Conservation (phyloP, 2,329 filamentous ascomycete genomes). For the Keithomyces neogunnii region DNA sequence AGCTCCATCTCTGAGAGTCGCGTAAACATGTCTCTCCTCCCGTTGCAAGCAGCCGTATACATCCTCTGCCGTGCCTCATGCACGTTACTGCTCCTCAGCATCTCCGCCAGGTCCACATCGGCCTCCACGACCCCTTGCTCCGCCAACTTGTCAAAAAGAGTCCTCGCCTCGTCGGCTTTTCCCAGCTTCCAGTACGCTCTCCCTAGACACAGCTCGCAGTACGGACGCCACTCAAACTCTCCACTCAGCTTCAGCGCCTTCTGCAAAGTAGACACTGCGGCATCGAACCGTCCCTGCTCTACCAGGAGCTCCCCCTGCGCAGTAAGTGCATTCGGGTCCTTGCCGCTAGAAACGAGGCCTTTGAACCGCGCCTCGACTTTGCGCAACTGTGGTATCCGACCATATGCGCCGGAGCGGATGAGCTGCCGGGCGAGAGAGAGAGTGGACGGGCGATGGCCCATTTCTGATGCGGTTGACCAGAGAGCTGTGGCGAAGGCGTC, state of each 20-base stretch:
- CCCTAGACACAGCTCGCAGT: conserved; percentile 18
- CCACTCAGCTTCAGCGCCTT: conserved; percentile 15
- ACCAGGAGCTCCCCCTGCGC: conserved; percentile 22
- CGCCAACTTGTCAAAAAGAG: conserved; percentile 14
- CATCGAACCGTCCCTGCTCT: conserved; percentile 14
- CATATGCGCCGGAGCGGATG: conserved; percentile 12
- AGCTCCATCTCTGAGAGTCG: conserved; percentile 21
- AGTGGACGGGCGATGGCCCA: conserved; percentile 21
- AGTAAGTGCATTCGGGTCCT: conserved; percentile 27
- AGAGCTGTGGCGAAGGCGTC: conserved; percentile 15
- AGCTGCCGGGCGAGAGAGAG: conserved; percentile 18
- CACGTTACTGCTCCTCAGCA: conserved; percentile 14
- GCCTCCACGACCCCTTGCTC: conserved; percentile 16
- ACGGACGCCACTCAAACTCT: conserved; percentile 18
- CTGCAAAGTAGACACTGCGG: conserved; percentile 13
- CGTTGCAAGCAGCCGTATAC: conserved; percentile 17
- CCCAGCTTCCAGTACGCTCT: conserved; percentile 15
- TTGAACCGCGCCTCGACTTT: conserved; percentile 20
- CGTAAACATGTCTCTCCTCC: conserved; percentile 16
- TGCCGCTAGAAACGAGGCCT: conserved; percentile 18
- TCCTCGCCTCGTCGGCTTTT: conserved; percentile 14
- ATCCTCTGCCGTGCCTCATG: conserved; percentile 17
- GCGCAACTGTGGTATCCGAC: conserved; percentile 9
- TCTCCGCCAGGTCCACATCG: conserved; percentile 17
- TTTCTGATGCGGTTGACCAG: conserved; percentile 23